Base-by-base conservation (phyloP, 306 rosid genomes). In the Purshia tridentata region DNA sequence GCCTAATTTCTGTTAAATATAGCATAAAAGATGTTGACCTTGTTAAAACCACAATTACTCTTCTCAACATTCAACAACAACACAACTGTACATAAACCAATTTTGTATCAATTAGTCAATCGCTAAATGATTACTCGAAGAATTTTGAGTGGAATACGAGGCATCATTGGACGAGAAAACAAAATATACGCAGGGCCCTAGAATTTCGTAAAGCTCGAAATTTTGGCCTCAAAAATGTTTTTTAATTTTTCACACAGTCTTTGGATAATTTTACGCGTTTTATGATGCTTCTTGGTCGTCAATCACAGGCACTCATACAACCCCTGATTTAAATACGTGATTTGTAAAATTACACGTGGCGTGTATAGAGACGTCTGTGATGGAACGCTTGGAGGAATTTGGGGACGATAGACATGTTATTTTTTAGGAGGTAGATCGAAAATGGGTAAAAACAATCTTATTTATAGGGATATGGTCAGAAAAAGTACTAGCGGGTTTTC, bases 401-500 rank as follows among this genome's bases (percentile, higher is more conserved):
- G 78, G 2, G 48, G 46, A 35, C 13, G 47, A 22, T 8, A 23
- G 41, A 83, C 83, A 80, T 76, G 78, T 82, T 10, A 20, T 67
- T 13, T 48, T 41, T 65, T 52, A 20, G 61, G 55, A 19, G 22
- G 57, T 50, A 57, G 23, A 44, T 72, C 23, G 42, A 20, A 63
- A 65, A 50, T 23, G 39, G n/a, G 40, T 56, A 9, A 49, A 64
- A 53, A 65, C 4, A 52, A 63, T 18, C 51, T 70, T 65, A 67
- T 59, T 82, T 77, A 73, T 23, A 29, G 75, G 67, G 76, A 72
- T 79, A 3, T 54, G 85, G 87, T 86, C 86, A 83, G 87, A 79
- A 77, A 83, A 82, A 80, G 91, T 74, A 59, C 80, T n/a, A 83
- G 88, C 97, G 97, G 96, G 93, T 87, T 89, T 87, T 83, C 77